Percentiles rank a stretch among this genome's conserved stretches.
Conservation (phyloP, 352 stramenopile genomes). For the Blastocystis sp. region DNA sequence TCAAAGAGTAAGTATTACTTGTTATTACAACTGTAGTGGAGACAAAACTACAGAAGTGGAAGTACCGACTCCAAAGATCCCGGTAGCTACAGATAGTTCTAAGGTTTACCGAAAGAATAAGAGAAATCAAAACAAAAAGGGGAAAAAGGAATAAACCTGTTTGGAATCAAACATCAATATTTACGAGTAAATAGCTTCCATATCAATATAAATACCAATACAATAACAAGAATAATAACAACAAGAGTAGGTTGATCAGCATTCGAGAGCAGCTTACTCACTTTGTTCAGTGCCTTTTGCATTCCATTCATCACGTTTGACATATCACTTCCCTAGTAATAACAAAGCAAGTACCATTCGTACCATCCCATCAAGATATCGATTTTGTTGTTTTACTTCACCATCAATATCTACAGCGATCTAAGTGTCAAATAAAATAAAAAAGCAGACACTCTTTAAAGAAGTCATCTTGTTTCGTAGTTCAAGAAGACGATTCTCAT, state of each 20-base stretch:
- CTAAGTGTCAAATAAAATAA: neutral
- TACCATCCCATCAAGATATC: constrained; percentile 19
- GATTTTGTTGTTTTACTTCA: neutral
- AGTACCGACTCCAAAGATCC: constrained; percentile 10
- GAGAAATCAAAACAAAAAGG: neutral
- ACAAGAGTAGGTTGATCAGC: constrained; percentile 25
- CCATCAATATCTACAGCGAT: constrained; percentile 23
- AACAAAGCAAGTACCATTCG: neutral
- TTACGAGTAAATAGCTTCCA: constrained; percentile 16
- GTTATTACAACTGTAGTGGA: neutral
- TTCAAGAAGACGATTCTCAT: neutral
- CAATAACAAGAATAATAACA: constrained; percentile 18
- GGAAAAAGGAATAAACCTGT: neutral
- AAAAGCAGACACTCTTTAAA: neutral
- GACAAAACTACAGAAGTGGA: constrained; percentile 1
- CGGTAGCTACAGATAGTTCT: neutral
- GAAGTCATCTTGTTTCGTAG: constrained; percentile 13
- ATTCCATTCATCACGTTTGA: neutral
- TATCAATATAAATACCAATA: neutral
- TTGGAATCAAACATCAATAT: neutral
- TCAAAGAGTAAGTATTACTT: neutral
- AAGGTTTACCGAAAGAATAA: neutral
- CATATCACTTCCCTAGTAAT: neutral
- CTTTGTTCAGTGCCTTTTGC: neutral
- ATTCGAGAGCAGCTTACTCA: constrained; percentile 28